phyloP scores from a whole-genome alignment of 805 yeast species.

The Candida multigemmis region DNA sequence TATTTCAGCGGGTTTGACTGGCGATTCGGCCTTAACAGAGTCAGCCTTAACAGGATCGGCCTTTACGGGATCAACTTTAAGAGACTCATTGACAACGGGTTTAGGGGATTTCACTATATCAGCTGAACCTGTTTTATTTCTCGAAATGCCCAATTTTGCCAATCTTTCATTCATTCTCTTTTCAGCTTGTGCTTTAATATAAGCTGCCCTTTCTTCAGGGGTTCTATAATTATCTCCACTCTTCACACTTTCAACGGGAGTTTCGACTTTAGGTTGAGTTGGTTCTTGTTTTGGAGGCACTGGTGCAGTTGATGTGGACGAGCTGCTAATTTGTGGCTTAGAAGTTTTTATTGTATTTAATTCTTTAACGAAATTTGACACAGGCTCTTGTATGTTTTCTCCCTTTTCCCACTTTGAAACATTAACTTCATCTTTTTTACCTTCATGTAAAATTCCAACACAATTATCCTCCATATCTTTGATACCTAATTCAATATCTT shows the following conservation, averaged over 20 bases:
- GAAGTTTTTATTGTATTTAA: slow-evolving; percentile 23
- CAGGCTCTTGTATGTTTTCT: slow-evolving; percentile 58
- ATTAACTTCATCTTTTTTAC: slow-evolving; percentile 38
- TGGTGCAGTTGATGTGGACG: slow-evolving; percentile 3
- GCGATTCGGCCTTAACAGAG: slow-evolving; percentile 2
- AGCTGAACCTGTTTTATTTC: slow-evolving; percentile 16
- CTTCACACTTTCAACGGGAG: slow-evolving; percentile 3
- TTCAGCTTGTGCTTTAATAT: slow-evolving; percentile 69
- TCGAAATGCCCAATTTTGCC: slow-evolving; percentile 67
- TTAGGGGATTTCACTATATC: slow-evolving; percentile 2
- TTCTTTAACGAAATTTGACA: slow-evolving; percentile 50
- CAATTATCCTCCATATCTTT: slow-evolving; percentile 49
- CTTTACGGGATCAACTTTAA: slow-evolving; percentile 1
- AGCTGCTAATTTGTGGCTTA: slow-evolving; percentile 4
- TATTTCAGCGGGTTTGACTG: slow-evolving; percentile 7
- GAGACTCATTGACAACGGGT: not conserved
- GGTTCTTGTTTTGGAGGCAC: slow-evolving; percentile 4
- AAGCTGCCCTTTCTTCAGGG: slow-evolving; percentile 67
- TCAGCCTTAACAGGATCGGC: slow-evolving; percentile 1
- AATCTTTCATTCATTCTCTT: slow-evolving; percentile 75
- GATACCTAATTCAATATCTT: slow-evolving; percentile 67
- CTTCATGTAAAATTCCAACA: slow-evolving; percentile 30
- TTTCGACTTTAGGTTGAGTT: slow-evolving; percentile 5
- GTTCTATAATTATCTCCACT: slow-evolving; percentile 21
- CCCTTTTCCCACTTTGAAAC: slow-evolving; percentile 77